A percentile compares a stretch with the other conserved stretches of the same genome.
Evolutionary conservation across 164 flowering plant genomes (phyloP).

Genomic region (Macadamia tetraphylla): DNA sequence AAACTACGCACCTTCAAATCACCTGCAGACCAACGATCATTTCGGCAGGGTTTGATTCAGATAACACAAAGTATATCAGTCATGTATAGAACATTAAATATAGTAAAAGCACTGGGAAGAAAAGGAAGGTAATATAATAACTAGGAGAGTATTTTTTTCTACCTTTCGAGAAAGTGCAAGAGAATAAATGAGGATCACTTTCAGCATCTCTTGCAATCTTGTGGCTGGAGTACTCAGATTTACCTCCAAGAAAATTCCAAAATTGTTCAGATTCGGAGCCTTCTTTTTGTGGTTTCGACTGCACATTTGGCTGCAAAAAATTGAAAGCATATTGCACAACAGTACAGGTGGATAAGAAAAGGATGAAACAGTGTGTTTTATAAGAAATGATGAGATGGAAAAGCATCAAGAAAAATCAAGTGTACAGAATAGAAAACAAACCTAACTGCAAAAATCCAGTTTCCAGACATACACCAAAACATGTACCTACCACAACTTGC

Average conservation of each 20-base stretch:
- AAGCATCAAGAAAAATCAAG: not conserved
- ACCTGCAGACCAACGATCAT: slow-evolving; percentile 42
- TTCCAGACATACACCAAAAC: not conserved
- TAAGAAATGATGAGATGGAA: not conserved
- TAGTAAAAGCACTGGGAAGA: not conserved
- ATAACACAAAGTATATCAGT: slow-evolving; percentile 12
- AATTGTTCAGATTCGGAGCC: slow-evolving; percentile 87
- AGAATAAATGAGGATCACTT: slow-evolving; percentile 87
- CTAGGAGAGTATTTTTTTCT: slow-evolving; percentile 1
- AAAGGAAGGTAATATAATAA: not conserved
- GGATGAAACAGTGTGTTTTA: not conserved
- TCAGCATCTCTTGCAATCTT: slow-evolving; percentile 68
- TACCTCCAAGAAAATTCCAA: slow-evolving; percentile 89
- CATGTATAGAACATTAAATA: not conserved
- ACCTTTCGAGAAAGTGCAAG: slow-evolving; percentile 77
- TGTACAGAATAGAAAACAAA: not conserved
- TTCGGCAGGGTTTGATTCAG: slow-evolving; percentile 17
- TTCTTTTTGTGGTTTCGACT: slow-evolving; percentile 77
- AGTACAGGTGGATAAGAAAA: not conserved
- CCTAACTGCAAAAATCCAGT: not conserved
- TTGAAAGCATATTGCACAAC: not conserved
- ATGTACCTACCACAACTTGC: not conserved
- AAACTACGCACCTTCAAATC: slow-evolving; percentile 66
- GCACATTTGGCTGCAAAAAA: slow-evolving; percentile 76
- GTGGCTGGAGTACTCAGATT: slow-evolving; percentile 80